Evolutionary conservation across 768 basidiomycete genomes (phyloP).

Genomic region (Rhizopogon vulgaris): DNA sequence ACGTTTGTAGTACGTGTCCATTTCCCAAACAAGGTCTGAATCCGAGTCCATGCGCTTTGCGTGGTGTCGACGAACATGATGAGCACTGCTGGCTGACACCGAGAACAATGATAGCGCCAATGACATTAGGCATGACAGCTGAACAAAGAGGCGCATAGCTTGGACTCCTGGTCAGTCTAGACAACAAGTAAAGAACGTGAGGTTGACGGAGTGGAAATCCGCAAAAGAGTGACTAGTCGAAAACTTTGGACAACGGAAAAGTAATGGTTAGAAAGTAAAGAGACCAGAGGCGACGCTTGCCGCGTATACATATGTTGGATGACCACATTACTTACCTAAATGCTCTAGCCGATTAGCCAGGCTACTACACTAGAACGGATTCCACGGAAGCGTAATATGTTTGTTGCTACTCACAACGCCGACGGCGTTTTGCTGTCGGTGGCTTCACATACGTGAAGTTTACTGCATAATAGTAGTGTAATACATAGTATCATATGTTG

Average conservation of each 20-base stretch:
- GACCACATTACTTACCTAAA: not conserved
- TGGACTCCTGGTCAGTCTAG: not conserved
- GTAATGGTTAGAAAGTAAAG: conserved; percentile 4
- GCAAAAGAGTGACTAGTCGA: conserved; percentile 18
- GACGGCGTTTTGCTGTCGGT: no score
- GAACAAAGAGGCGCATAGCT: conserved; percentile 19
- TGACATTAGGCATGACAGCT: conserved; percentile 15
- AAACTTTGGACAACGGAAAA: conserved; percentile 3
- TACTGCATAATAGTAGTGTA: no score
- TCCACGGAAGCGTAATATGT: not conserved
- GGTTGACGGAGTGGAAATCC: not conserved
- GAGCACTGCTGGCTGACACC: conserved; percentile 14
- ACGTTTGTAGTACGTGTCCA: conserved; percentile 17
- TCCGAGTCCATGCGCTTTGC: conserved; percentile 9
- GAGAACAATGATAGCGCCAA: conserved; percentile 11
- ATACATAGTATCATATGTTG: no score
- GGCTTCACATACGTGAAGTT: no score
- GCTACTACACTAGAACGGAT: no score
- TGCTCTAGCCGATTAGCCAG: not conserved
- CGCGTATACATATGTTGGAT: not conserved
- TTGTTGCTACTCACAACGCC: not conserved
- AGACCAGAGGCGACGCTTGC: not conserved
- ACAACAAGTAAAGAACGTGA: conserved; percentile 1
- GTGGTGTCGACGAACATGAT: conserved; percentile 18
- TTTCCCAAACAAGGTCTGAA: conserved; percentile 17